Percentiles rank a stretch among this genome's conserved stretches.
These are phyloP conservation scores for Ceraceosorus guamensis DNA, from an alignment of 1,284 basidiomycete genomes.

Conservation along the genomic window DNA sequence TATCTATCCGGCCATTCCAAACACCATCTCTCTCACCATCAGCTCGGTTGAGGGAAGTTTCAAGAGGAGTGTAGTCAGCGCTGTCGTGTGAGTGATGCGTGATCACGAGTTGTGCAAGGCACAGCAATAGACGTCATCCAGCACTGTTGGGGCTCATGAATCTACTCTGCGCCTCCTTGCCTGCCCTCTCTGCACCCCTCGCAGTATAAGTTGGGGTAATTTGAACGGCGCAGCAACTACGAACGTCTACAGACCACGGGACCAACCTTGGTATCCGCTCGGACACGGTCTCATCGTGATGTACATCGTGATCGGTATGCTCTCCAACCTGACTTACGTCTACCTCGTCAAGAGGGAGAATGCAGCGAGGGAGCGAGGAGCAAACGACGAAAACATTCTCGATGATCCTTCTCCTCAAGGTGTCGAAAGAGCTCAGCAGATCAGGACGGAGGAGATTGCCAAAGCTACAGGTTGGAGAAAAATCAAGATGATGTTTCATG, in stretches of 20 bases:
- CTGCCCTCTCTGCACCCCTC: too few species aligned
- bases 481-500: constrained; percentile 3
- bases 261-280: constrained; percentile 64
- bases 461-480: constrained; percentile 11
- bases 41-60: constrained; percentile 69
- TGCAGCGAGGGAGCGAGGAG: constrained; percentile 58
- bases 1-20: constrained; percentile 55
- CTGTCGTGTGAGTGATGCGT: constrained; percentile 43
- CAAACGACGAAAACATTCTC: constrained; percentile 61
- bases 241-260: constrained; percentile 32
- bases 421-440: constrained; percentile 12
- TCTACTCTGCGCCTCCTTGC: too few species aligned
- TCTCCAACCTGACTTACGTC: constrained; percentile 54
- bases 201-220: too few species aligned
- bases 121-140: too few species aligned
- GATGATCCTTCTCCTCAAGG: constrained; percentile 13
- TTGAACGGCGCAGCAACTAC: background rate
- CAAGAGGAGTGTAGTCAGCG: constrained; percentile 66
- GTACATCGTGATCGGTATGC: constrained; percentile 62
- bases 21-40: constrained; percentile 64
- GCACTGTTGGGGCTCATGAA: too few species aligned
- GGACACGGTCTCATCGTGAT: constrained; percentile 64
- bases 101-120: constrained; percentile 29
- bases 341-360: constrained; percentile 59
- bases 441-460: constrained; percentile 16